A percentile compares a stretch with the other conserved stretches of the same genome.
Conservation (phyloP, 306 rosid species). For the Spatholobus suberectus region DNA sequence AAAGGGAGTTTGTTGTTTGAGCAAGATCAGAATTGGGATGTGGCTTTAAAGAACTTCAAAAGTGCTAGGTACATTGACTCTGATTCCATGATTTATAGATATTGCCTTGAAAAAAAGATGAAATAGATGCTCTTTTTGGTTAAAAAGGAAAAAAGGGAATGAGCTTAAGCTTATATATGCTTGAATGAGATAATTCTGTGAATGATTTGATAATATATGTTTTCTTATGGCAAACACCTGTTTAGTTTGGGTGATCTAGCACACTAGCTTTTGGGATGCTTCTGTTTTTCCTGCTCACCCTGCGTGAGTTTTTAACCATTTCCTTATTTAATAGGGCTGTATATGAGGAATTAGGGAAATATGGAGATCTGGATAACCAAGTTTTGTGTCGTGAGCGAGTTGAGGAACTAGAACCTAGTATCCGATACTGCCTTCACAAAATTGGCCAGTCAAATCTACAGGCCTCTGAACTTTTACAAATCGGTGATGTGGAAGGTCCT, state of each 20-base stretch:
- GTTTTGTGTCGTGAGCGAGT: conserved; percentile 94
- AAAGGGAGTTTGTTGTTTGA: conserved; percentile 95
- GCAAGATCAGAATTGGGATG: conserved; percentile 95
- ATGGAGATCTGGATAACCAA: conserved; percentile 96
- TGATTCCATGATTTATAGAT: conserved; percentile 23
- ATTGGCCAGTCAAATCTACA: conserved; percentile 90
- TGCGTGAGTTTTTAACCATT: conserved; percentile 20
- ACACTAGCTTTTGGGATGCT: conserved; percentile 29
- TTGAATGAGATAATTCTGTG: conserved; percentile 17
- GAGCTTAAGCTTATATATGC: conserved; percentile 28
- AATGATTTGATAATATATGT: conserved; percentile 20
- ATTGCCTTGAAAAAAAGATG: conserved; percentile 22
- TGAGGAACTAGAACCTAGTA: conserved; percentile 98
- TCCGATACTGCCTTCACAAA: conserved; percentile 92
- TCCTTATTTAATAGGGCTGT: conserved; percentile 70
- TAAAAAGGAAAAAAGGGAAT: background rate
- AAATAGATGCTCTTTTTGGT: background rate
- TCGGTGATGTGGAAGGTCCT: conserved; percentile 99
- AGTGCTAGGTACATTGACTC: conserved; percentile 79
- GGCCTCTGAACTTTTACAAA: conserved; percentile 88
- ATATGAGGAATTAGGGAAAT: conserved; percentile 93
- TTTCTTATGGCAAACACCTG: conserved; percentile 18
- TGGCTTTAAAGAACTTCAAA: conserved; percentile 88
- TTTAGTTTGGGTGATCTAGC: conserved; percentile 25
- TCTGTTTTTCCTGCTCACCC: conserved; percentile 15